Conservation (phyloP, 768 basidiomycete species). For the Rhodotorula babjevae region DNA sequence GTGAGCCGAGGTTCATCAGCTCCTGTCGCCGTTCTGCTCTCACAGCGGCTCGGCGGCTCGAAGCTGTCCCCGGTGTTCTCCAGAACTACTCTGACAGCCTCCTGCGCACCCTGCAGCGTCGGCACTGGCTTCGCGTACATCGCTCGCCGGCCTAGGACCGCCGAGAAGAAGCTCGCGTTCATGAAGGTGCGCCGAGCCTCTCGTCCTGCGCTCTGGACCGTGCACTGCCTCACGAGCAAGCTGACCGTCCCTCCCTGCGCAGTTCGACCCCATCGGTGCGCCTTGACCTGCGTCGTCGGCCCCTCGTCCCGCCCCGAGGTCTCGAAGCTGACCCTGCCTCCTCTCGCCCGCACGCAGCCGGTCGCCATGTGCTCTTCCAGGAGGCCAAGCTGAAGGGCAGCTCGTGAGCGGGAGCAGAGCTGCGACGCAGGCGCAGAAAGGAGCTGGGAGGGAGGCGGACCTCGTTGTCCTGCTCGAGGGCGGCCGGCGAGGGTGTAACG, state of each 20-base stretch:
- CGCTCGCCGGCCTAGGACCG: slow-evolving; percentile 31
- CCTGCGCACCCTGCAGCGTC: not conserved
- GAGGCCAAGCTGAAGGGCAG: slow-evolving; percentile 38
- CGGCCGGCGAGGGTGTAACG: too few species aligned
- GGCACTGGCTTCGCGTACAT: slow-evolving; percentile 37
- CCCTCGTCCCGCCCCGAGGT: not conserved
- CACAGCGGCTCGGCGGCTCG: not conserved
- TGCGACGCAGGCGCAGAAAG: too few species aligned
- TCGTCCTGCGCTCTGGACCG: not conserved
- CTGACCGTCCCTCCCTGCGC: not conserved
- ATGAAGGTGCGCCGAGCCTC: slow-evolving; percentile 25
- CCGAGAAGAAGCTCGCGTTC: slow-evolving; percentile 39
- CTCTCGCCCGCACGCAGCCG: slow-evolving; percentile 7
- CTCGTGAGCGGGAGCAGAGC: not conserved
- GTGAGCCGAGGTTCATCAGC: not conserved
- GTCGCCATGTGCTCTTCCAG: slow-evolving; percentile 34
- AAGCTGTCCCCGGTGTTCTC: too few species aligned
- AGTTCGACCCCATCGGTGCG: slow-evolving; percentile 38
- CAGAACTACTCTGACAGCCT: not conserved
- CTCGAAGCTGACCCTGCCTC: not conserved
- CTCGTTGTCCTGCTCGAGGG: not conserved
- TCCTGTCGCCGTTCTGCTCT: not conserved
- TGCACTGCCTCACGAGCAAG: too few species aligned
- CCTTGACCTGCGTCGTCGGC: not conserved
- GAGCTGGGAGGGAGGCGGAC: not conserved